A percentile compares a stretch with the other conserved stretches of the same genome.
Conservation (phyloP, 1,284 basidiomycete species). For the Puccinia polysora region DNA sequence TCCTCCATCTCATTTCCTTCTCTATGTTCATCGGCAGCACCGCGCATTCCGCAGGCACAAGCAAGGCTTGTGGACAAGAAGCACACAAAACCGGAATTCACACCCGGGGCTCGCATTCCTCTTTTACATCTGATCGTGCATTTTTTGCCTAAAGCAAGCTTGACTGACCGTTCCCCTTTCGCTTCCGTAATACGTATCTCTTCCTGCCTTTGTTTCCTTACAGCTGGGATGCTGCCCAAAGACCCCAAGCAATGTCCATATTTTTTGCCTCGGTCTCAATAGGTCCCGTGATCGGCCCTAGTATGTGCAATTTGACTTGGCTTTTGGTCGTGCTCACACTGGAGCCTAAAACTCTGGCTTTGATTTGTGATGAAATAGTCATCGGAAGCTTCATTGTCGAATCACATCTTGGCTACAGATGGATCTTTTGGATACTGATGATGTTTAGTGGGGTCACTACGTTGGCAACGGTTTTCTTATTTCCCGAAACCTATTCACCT, state of each 20-base stretch:
- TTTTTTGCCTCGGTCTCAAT: conserved; percentile 65
- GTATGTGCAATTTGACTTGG: too few relatives aligned
- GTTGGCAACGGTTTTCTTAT: not conserved
- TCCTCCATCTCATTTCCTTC: not conserved
- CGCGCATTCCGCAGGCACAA: too few relatives aligned
- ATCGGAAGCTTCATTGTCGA: conserved; percentile 29
- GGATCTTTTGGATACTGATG: conserved; percentile 40
- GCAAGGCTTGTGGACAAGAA: too few relatives aligned
- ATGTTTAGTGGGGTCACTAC: not conserved
- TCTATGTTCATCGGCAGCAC: not conserved
- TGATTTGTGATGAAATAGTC: not conserved
- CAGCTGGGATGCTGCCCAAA: conserved; percentile 57
- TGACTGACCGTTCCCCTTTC: too few relatives aligned
- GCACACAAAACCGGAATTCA: too few relatives aligned
- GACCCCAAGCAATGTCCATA: conserved; percentile 62
- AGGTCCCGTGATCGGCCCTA: conserved; percentile 58
- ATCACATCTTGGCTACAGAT: conserved; percentile 29
- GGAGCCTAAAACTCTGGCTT: not conserved
- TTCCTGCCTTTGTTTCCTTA: not conserved
- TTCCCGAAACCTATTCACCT: conserved; percentile 62
- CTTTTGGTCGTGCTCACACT: not conserved
- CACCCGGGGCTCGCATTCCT: too few relatives aligned
- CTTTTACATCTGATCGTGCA: too few relatives aligned
- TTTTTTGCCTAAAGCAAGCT: too few relatives aligned
- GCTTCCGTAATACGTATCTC: too few relatives aligned